Percentiles rank a stretch among this genome's conserved stretches.
Evolutionary conservation across 2,329 filamentous ascomycete genomes (phyloP).

Genomic region (Aspergillus awamori): DNA sequence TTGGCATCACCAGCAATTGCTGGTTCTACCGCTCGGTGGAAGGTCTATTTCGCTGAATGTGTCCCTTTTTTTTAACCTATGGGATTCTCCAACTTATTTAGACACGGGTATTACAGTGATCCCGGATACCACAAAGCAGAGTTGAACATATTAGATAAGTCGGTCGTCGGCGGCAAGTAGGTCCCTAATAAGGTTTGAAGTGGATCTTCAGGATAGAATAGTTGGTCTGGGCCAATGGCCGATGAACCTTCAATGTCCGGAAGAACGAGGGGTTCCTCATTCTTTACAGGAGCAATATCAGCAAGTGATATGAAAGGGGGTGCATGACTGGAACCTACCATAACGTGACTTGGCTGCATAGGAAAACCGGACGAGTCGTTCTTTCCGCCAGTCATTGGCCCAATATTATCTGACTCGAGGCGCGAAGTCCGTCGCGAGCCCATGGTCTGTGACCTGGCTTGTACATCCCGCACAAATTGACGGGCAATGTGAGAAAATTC

Average conservation of each 20-base stretch:
- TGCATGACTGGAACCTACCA: too few species aligned
- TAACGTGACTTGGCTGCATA: too few species aligned
- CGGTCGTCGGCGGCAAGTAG: neutral
- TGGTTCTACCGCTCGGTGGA: too few species aligned
- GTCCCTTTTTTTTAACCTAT: too few species aligned
- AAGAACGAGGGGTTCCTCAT: neutral
- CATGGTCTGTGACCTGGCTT: neutral
- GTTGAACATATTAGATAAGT: neutral
- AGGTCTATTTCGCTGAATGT: too few species aligned
- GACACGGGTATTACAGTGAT: neutral
- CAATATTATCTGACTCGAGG: neutral
- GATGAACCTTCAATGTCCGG: neutral
- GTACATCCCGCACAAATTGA: conserved; percentile 38
- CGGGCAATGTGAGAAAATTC: conserved; percentile 49
- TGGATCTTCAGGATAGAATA: neutral
- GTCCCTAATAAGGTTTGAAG: neutral
- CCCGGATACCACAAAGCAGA: neutral
- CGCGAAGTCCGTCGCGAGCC: neutral
- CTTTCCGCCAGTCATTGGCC: neutral
- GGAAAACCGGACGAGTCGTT: too few species aligned
- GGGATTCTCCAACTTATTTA: too few species aligned
- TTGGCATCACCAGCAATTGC: too few species aligned
- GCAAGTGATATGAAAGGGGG: too few species aligned
- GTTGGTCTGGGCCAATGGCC: neutral
- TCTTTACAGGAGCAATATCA: neutral